Base-by-base conservation (phyloP, 345 rosid species). In the Acer saccharum region DNA sequence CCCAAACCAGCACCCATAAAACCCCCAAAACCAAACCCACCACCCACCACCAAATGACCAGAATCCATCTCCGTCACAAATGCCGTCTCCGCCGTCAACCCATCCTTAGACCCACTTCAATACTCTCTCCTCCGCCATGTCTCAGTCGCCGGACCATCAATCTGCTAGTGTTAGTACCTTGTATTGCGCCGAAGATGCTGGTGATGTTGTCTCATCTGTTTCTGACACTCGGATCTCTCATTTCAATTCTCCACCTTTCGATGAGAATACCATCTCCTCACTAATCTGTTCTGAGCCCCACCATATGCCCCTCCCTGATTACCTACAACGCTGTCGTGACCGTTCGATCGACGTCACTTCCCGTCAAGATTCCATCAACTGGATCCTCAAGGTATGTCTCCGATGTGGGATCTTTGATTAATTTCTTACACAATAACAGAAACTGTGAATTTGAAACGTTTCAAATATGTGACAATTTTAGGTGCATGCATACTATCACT, bases 341-440 rank as follows among this genome's bases (percentile, higher is more conserved):
- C 83, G 87, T 25, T 76, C 85, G 79, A n/a, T 86, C 69, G 78
- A 83, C 85, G 78, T 76, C 79, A 86, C 90, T 68, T 86, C 92
- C 14, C 90, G 94, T 29, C 94, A 88, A 74, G 94, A 90, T 77
- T 90, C 89, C 81, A 87, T 90, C 67, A 90, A 85, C 79, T 90
- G 92, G 94, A 90, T 90, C 84, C 86, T 86, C 72, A 86, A 86
- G 85, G 92, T 88, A 68, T 17, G 17, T 43, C 46, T 43, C 46
- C 7, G 6, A 10, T 63, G 27, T n/a, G 18, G 16, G 54, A 27
- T 13, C 62, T 9, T 43, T 43, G 1, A 43, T 9, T 7, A 43
- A 43, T 43, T 43, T 43, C 10, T 43, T 1, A 43, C 46, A 43
- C 46, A 43, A 7, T 43, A 7, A 43, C 9, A 9, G 10, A 9